Evolutionary conservation across 306 rosid genomes (phyloP), one percentile per base, ranked within the genome.

Genomic region (Mucuna pruriens): DNA sequence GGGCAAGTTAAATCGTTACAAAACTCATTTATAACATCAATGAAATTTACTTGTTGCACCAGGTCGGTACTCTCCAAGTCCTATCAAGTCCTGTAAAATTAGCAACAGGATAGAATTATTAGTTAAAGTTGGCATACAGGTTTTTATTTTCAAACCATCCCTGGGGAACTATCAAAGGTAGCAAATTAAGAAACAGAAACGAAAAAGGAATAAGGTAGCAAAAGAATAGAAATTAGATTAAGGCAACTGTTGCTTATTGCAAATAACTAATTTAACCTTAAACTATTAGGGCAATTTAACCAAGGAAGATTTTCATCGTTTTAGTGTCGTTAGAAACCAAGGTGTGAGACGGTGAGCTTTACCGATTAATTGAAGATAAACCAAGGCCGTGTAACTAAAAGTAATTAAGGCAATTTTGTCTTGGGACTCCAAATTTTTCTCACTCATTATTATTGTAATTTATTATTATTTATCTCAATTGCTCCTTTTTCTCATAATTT

Each of bases 61-160:
- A 5, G 97, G 92, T 76, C 95, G 89, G 76, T 91, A 95, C 80
- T 92, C 98, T 84, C 98, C 98, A 9, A 95, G 92, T 76, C 98
- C 98, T 11, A 95, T 88, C 84, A 95, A 82, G 84, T 95, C 97
- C 98, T 95, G 90, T 71, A 85, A 77, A 63, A 46, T 79, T 38
- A 70, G 12, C 44, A 40, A n/a, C 19, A 38, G 7, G 26, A 68
- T 22, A 69, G 67, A 22, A 22, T 57, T 12, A 44, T 62, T 34
- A 60, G 66, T 57, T 46, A 33, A 76, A 39, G 51, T 36, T 51
- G 42, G 65, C 46, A 71, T 58, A 40, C 17, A 22, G 61, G 26
- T 36, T 31, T 16, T 29, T 23, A 31, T 58, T 69, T 45, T 42
- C 5, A 51, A 58, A 12, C 26, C 1, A 29, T 25, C 22, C 4